A percentile compares a stretch with the other conserved stretches of the same genome.
phyloP scores from a whole-genome alignment of 1,284 basidiomycete genomes.

The Puccinia horiana region DNA sequence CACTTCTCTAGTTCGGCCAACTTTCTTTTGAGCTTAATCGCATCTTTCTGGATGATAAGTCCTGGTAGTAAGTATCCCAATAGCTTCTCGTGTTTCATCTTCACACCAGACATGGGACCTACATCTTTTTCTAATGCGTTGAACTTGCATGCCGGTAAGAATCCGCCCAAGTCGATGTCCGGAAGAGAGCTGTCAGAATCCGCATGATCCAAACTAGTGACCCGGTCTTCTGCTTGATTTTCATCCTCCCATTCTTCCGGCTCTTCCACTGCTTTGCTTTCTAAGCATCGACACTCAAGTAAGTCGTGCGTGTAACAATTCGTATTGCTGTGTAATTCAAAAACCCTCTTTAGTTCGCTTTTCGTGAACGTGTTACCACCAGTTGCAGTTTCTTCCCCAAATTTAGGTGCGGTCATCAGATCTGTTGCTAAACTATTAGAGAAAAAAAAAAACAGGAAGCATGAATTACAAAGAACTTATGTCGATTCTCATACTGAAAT shows the following conservation, averaged over 20 bases:
- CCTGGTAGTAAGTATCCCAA: not conserved
- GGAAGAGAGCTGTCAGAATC: constrained; percentile 49
- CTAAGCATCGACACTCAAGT: constrained; percentile 56
- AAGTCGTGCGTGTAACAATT: constrained; percentile 82
- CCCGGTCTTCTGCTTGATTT: constrained; percentile 14
- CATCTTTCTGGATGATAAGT: constrained; percentile 3
- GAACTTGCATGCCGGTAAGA: constrained; percentile 34
- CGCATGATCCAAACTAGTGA: constrained; percentile 37
- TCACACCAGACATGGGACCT: not conserved
- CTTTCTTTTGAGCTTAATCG: constrained; percentile 32
- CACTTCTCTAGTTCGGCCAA: constrained; percentile 46
- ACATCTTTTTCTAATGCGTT: constrained; percentile 5
- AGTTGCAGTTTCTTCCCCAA: constrained; percentile 15
- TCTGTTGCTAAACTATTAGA: constrained; percentile 43
- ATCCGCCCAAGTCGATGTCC: constrained; percentile 20
- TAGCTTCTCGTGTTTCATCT: not conserved
- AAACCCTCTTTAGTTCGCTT: constrained; percentile 70
- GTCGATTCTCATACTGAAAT: not conserved
- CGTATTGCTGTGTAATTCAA: constrained; percentile 77
- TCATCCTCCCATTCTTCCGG: constrained; percentile 21
- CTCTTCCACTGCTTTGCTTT: constrained; percentile 52
- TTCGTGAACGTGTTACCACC: constrained; percentile 53
- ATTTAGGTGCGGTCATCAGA: constrained; percentile 22
- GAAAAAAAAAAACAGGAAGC: not conserved
- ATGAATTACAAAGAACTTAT: not conserved